phyloP scores from a whole-genome alignment of 371 early-diverging fungal species.

The Syncephalis plumigaleata region DNA sequence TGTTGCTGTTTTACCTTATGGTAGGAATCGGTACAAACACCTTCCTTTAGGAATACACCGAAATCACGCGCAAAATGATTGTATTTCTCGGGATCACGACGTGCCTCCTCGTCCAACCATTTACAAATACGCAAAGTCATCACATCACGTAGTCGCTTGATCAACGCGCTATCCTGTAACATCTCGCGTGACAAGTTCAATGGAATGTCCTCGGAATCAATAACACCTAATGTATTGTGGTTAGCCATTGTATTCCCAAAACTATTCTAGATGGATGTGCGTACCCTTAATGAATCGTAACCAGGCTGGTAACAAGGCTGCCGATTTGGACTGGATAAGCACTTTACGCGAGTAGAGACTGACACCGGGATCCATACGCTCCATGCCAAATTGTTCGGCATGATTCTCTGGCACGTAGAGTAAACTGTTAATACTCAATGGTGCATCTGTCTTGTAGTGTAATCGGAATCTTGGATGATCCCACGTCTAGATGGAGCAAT shows the following conservation, averaged over 20 bases:
- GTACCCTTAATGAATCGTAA: slow-evolving; percentile 53
- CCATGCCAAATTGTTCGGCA: slow-evolving; percentile 45
- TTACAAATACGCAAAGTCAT: slow-evolving; percentile 52
- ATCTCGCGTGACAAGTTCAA: slow-evolving; percentile 95
- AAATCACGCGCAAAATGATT: slow-evolving; percentile 70
- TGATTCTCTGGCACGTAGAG: slow-evolving; percentile 54
- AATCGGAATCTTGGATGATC: slow-evolving; percentile 54
- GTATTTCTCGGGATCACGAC: slow-evolving; percentile 49
- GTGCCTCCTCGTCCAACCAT: slow-evolving; percentile 58
- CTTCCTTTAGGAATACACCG: slow-evolving; percentile 75
- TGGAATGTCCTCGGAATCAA: slow-evolving; percentile 94
- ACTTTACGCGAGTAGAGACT: slow-evolving; percentile 66
- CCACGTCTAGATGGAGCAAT: no score
- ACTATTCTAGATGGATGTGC: no score
- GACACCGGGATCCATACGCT: slow-evolving; percentile 50
- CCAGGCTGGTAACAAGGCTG: slow-evolving; percentile 58
- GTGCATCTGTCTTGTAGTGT: slow-evolving; percentile 63
- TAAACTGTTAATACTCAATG: slow-evolving; percentile 50
- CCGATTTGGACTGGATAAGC: slow-evolving; percentile 57
- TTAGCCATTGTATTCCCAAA: slow-evolving; percentile 14
- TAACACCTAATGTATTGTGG: slow-evolving; percentile 45
- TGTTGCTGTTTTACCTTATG: slow-evolving; percentile 15
- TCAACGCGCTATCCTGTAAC: slow-evolving; percentile 72
- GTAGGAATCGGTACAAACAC: slow-evolving; percentile 64
- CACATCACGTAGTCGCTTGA: slow-evolving; percentile 48